Base-by-base conservation (phyloP, 2,329 filamentous ascomycete genomes). In the Domatiomyces catenatus region DNA sequence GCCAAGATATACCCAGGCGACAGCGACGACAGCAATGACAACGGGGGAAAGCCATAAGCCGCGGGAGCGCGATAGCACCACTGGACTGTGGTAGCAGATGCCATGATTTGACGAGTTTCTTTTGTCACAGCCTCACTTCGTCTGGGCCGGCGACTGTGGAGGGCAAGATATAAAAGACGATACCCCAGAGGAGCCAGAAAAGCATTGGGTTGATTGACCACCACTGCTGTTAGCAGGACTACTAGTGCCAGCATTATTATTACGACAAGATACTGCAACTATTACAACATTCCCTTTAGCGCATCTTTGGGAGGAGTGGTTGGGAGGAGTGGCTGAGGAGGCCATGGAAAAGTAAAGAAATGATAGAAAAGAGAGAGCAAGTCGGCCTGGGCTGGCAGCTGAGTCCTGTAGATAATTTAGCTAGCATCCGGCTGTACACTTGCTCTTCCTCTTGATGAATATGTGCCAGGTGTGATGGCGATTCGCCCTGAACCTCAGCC, bases 1-100 rank as follows among this genome's bases (percentile, higher is more conserved):
- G 59, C 69, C 46, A 66, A 62, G 39, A 64, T 71, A 1, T 56
- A 64, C 6, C 69, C 69, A 2, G 60, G 65, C 49, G 59, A 65
- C 39, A 66, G 64, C 39, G 58, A 59, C 20, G 53, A 56, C 26
- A 44, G 42, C 42, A 2, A 44, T 8, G 28, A 8, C 3, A 36
- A 12, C 28, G 28, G 10, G 8, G 28, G 28, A 4, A 10, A 39
- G 32, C 12, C 3, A 39, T 39, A 15, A 15, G 12, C 10, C 32
- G 32, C 10, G 3, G 10, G 28, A 15, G 15, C 10, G 2, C 2
- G 15, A 39, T 5, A 10, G 32, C 32, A 39, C 12, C 4, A 39
- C 32, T 39, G 32, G 4, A 2, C 12, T 39, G 32, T 39, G 10
- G 32, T 39, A 39, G 32, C 32, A 39, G 10, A 39, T 39, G 32